Evolutionary conservation across 1,284 basidiomycete species (phyloP).

Genomic region (Trichosporon sp.): DNA sequence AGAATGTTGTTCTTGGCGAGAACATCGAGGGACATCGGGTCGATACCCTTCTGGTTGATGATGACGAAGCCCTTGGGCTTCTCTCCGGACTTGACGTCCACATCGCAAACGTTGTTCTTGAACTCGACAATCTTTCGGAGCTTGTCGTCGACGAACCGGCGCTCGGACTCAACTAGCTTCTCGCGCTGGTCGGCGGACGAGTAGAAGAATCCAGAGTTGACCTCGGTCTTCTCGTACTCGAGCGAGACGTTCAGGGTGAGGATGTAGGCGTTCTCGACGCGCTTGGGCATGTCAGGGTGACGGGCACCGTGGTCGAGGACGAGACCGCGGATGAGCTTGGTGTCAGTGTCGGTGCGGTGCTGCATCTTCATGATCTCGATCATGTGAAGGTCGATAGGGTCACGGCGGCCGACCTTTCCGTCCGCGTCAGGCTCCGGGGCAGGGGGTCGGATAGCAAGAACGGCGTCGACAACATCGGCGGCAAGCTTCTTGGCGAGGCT

Average conservation of each 20-base stretch:
- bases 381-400: slow-evolving; percentile 99
- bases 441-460: slow-evolving; percentile 80
- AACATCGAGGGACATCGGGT: slow-evolving; percentile 94
- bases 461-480: slow-evolving; percentile 92
- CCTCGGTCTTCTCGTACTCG: slow-evolving; percentile 99
- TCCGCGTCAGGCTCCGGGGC: slow-evolving; percentile 61
- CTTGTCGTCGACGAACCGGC: slow-evolving; percentile 90
- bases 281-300: slow-evolving; percentile 99
- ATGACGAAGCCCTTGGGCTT: slow-evolving; percentile 85
- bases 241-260: slow-evolving; percentile 96
- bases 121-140: slow-evolving; percentile 96
- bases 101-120: slow-evolving; percentile 95
- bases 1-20: slow-evolving; percentile 96
- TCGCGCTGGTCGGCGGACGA: slow-evolving; percentile 97
- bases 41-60: slow-evolving; percentile 99
- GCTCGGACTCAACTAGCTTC: slow-evolving; percentile 97
- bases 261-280: slow-evolving; percentile 94
- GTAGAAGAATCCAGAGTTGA: slow-evolving; percentile 99
- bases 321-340: slow-evolving; percentile 91
- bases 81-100: slow-evolving; percentile 68
- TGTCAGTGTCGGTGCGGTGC: slow-evolving; percentile 96
- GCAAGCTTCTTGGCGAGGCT: slow-evolving; percentile 85
- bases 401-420: slow-evolving; percentile 70
- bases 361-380: slow-evolving; percentile 99
- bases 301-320: slow-evolving; percentile 89